A percentile compares a stretch with the other conserved stretches of the same genome.
Conservation (phyloP, 176 grass and related monocot genomes). For the Lolium rigidum region DNA sequence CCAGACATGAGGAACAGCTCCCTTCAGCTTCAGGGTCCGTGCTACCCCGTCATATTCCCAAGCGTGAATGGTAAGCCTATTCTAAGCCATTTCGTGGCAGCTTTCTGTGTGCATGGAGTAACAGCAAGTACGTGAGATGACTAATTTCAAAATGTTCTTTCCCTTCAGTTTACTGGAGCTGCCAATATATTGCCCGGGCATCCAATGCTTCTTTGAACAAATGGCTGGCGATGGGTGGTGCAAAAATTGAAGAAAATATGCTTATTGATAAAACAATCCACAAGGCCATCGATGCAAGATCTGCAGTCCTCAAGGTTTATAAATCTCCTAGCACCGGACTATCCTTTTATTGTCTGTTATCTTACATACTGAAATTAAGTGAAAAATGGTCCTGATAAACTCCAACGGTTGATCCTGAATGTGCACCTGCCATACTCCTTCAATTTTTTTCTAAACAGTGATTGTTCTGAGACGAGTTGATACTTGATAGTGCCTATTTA, state of each 20-base stretch:
- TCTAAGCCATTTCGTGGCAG: neutral
- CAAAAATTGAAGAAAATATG: slow-evolving; percentile 87
- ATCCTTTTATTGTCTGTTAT: neutral
- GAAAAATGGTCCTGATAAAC: neutral
- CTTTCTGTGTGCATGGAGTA: slow-evolving; percentile 21
- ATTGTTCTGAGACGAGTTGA: neutral
- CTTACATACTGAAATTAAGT: slow-evolving; percentile 8
- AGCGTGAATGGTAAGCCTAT: slow-evolving; percentile 71
- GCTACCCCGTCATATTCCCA: slow-evolving; percentile 97
- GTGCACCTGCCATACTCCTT: neutral
- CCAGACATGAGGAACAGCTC: slow-evolving; percentile 93
- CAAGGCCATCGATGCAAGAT: slow-evolving; percentile 79
- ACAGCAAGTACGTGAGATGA: neutral
- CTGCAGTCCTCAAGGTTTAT: slow-evolving; percentile 87
- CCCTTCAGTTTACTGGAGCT: slow-evolving; percentile 87
- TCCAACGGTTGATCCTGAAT: slow-evolving; percentile 3
- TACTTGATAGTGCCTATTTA: neutral
- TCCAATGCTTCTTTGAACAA: slow-evolving; percentile 87
- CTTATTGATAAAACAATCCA: slow-evolving; percentile 97
- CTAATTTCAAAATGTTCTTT: slow-evolving; percentile 22
- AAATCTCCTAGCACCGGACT: neutral
- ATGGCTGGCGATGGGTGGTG: slow-evolving; percentile 89
- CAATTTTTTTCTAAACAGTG: neutral
- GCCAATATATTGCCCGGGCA: slow-evolving; percentile 89
- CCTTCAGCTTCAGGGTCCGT: slow-evolving; percentile 93